Base-by-base conservation (phyloP, 305 asterid genomes). In the Solanum aculeatissimum region DNA sequence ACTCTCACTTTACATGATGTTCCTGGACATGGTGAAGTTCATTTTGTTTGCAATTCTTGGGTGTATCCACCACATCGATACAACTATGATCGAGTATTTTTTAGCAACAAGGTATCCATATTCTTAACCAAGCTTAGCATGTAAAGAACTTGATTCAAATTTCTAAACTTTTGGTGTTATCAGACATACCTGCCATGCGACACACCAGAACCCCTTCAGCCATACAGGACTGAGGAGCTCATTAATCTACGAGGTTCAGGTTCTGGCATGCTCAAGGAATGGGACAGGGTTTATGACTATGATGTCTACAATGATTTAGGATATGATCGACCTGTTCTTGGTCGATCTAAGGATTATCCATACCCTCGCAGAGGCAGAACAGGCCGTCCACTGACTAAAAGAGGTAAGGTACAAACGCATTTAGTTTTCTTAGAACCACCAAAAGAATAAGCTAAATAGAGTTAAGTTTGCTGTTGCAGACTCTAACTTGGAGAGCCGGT, bases 261-360 rank as follows among this genome's bases (percentile, higher is more conserved):
- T 19, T 54, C 89, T 0, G 95, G 95, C 21, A 79, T 27, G 93
- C 88, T 93, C 0, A 84, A 93, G 86, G 97, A 95, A 87, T 97
- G 99, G 99, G 98, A 97, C 42, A 90, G 99, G 77, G 97, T 97
- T 13, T 97, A 97, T 71, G 99, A 95, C 71, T 97, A 97, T 65
- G 98, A 96, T n/a, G 91, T 85, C 84, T 97, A 97, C 87, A 97
- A 95, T 60, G 99, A 97, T 82, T 84, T 97, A 86, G 91, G 88
- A 32, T 79, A 88, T 9, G 92, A 84, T 32, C 96, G 98, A 2
- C 95, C 97, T 1, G 86, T 93, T 68, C 92, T 95, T 32, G 98
- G 98, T 25, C 96, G 98, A 83, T 90, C 96, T 0, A 65, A 84
- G 1, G 90, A 95, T 47, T 91, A 89, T 78, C 98, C 98, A 40